Base-by-base conservation (phyloP, 2,329 filamentous ascomycete species). In the Pyricularia sp. region DNA sequence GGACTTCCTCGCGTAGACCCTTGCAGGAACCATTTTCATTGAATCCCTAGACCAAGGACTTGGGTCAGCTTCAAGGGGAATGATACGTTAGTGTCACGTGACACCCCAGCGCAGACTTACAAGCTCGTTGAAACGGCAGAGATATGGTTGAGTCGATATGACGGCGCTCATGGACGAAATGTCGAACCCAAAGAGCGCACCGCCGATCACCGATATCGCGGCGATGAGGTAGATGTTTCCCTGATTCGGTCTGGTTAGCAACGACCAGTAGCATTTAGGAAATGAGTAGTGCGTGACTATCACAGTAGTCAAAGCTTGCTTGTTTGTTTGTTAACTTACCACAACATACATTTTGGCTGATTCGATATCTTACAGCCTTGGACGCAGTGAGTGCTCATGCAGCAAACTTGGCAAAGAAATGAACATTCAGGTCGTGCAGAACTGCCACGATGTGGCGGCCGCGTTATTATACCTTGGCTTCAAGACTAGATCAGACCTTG, bases 1-100 rank as follows among this genome's bases (percentile, higher is more conserved):
- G 86, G 0, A 83, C 78, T 69, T 78, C 75, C 58, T 81, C 75
- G 14, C 75, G 76, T 4, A 86, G 87, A 42, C 87, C 87, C 20
- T 79, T 82, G 76, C 85, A 88, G 61, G 72, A 68, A 23, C 76
- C 77, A 0, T 77, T 69, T 10, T 78, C 76, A 10, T 79, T 78
- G 70, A 71, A 69, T 7, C 78, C 79, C 68, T 69, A 50, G 20
- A 61, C 23, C 23, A 10, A 6, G 11, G 30, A 14, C 17, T 23
- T 68, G n/a, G 31, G 67, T 71, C 69, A 20, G 61, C 10, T n/a
- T n/a, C 55, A 1, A 4, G 33, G 33, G 4, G 14, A 42, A 42
- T 42, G 12, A 42, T 6, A 42, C 17, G 3, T 42, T 0, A 3
- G 12, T 14, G 33, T 42, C 12, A 42, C 9, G 2, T 42, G 33